phyloP scores from a whole-genome alignment of 352 stramenopile genomes.

The Albugo candida region DNA sequence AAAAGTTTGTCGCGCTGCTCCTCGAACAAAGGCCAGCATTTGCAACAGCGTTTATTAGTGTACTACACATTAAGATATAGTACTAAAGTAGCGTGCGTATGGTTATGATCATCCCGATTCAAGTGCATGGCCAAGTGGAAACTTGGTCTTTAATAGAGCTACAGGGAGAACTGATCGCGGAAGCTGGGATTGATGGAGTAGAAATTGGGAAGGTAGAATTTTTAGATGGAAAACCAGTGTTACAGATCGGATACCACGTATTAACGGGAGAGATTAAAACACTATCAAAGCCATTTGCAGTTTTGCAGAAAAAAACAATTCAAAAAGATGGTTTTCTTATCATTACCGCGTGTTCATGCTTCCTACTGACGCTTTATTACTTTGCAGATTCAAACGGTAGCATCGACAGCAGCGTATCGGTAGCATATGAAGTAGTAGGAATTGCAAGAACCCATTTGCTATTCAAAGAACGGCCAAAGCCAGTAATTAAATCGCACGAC shows the following conservation, averaged over 20 bases:
- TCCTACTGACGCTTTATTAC: background rate
- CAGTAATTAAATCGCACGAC: slow-evolving; percentile 1
- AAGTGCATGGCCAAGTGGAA: slow-evolving; percentile 29
- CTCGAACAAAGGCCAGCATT: too few species aligned
- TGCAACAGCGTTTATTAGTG: too few species aligned
- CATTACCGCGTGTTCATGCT: background rate
- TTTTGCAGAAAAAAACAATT: slow-evolving; percentile 29
- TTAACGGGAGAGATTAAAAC: slow-evolving; percentile 45
- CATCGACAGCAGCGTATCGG: background rate
- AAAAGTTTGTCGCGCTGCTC: too few species aligned
- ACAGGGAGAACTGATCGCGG: slow-evolving; percentile 42
- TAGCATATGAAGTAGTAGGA: slow-evolving; percentile 55
- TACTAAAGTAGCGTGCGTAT: background rate
- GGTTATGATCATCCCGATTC: slow-evolving; percentile 43
- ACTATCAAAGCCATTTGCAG: slow-evolving; percentile 53
- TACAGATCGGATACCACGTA: slow-evolving; percentile 73
- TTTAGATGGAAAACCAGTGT: slow-evolving; percentile 34
- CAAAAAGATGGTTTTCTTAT: background rate
- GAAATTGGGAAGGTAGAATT: slow-evolving; percentile 54
- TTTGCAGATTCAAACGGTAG: background rate
- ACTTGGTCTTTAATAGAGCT: slow-evolving; percentile 77
- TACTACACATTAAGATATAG: too few species aligned
- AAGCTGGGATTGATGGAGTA: slow-evolving; percentile 19
- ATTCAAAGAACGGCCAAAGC: slow-evolving; percentile 58
- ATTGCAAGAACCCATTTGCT: slow-evolving; percentile 58